These are phyloP conservation scores for Xylaria sp. DNA, from an alignment of 2,329 filamentous ascomycete genomes.

Conservation along the genomic window DNA sequence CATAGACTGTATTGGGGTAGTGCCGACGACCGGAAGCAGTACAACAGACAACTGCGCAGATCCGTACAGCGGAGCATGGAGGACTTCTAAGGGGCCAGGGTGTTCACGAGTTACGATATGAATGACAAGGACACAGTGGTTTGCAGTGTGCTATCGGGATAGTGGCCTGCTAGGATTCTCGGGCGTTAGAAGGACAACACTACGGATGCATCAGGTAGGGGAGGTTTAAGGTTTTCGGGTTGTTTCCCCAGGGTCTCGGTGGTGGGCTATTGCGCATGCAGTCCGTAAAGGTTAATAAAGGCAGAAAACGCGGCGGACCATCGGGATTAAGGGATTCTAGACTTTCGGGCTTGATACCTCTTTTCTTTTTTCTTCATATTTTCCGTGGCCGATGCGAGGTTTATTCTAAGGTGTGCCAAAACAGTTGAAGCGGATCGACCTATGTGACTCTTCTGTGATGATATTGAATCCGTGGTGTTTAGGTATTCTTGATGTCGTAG, in stretches of 20 bases:
- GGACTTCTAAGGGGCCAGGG: slow-evolving; percentile 43
- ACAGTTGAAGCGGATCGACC: not conserved
- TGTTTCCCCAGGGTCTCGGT: not conserved
- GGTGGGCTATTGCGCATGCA: not conserved
- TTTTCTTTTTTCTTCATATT: slow-evolving; percentile 16
- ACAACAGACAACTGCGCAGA: slow-evolving; percentile 78
- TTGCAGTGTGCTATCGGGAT: not conserved
- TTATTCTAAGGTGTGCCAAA: not conserved
- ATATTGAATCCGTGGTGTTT: too few relatives aligned
- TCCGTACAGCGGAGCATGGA: slow-evolving; percentile 73
- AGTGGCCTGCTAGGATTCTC: slow-evolving; percentile 6
- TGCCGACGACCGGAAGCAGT: slow-evolving; percentile 77
- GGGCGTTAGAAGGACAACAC: slow-evolving; percentile 3
- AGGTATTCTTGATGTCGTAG: too few relatives aligned
- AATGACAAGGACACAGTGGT: not conserved
- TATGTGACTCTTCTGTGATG: too few relatives aligned
- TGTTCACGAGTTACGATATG: slow-evolving; percentile 4
- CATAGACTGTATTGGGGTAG: slow-evolving; percentile 85
- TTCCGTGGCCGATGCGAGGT: not conserved
- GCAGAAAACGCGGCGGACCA: slow-evolving; percentile 16
- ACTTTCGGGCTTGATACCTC: slow-evolving; percentile 33
- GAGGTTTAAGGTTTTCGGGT: slow-evolving; percentile 1
- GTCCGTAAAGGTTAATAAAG: slow-evolving; percentile 11
- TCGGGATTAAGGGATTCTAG: slow-evolving; percentile 20
- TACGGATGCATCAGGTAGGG: slow-evolving; percentile 2